These are phyloP conservation scores for Paxillus ammoniavirescens DNA, from an alignment of 768 basidiomycete genomes.

Conservation along the genomic window DNA sequence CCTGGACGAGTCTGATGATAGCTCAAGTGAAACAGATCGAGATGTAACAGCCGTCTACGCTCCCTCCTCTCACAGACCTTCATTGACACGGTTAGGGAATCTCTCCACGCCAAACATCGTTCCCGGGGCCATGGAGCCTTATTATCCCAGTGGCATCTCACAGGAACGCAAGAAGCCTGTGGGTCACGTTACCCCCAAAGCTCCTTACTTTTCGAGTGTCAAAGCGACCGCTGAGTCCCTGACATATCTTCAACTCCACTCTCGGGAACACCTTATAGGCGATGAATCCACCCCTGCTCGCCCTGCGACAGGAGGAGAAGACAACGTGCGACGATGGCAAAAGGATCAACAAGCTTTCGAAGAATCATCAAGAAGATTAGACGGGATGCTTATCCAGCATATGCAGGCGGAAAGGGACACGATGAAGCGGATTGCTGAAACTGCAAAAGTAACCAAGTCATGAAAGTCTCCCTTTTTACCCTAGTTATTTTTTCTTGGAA, in stretches of 20 bases:
- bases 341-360: constrained; percentile 37
- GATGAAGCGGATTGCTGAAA: constrained; percentile 69
- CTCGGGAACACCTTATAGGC: constrained; percentile 38
- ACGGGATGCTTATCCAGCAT: constrained; percentile 79
- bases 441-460: constrained; percentile 33
- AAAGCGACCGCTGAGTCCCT: constrained; percentile 33
- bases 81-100: constrained; percentile 65
- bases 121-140: constrained; percentile 36
- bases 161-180: constrained; percentile 49
- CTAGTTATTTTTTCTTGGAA: constrained; percentile 8
- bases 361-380: constrained; percentile 64
- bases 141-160: constrained; percentile 32
- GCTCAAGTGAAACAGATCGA: constrained; percentile 37
- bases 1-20: constrained; percentile 57
- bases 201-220: constrained; percentile 48
- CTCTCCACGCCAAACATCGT: constrained; percentile 67
- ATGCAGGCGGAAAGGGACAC: constrained; percentile 82
- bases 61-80: constrained; percentile 30
- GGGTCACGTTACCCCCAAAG: constrained; percentile 44
- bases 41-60: constrained; percentile 32
- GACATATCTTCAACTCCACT: constrained; percentile 36
- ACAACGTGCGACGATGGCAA: constrained; percentile 29
- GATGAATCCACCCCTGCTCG: constrained; percentile 11
- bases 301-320: constrained; percentile 16
- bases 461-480: constrained; percentile 19